These are phyloP conservation scores for Aspergillus sp. DNA, from an alignment of 2,329 filamentous ascomycete genomes.

Conservation along the genomic window DNA sequence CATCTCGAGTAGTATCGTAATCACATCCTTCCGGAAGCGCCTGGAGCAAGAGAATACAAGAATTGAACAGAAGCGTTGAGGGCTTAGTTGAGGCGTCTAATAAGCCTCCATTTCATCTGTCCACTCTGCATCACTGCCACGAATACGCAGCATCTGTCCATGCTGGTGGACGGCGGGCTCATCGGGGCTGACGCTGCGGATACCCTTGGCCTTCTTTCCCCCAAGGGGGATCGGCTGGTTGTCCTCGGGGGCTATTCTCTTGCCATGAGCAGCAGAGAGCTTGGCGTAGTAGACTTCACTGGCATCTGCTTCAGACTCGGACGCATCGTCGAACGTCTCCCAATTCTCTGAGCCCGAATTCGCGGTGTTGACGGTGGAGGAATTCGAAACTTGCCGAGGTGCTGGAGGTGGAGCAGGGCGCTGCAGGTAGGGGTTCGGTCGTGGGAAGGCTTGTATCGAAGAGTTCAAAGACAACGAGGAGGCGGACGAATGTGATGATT, in stretches of 20 bases:
- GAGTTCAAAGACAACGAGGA: slow-evolving; percentile 37
- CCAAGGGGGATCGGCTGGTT: slow-evolving; percentile 24
- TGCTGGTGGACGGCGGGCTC: slow-evolving; percentile 36
- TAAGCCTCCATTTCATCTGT: slow-evolving; percentile 50
- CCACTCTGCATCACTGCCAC: slow-evolving; percentile 54
- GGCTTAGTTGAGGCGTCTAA: slow-evolving; percentile 19
- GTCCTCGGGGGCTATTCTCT: slow-evolving; percentile 54
- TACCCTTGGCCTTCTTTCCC: slow-evolving; percentile 45
- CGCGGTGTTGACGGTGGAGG: slow-evolving; percentile 62
- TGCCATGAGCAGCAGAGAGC: slow-evolving; percentile 65
- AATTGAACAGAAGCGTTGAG: slow-evolving; percentile 1
- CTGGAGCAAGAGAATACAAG: slow-evolving; percentile 10
- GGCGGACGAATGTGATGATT: slow-evolving; percentile 42
- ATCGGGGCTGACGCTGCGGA: slow-evolving; percentile 46
- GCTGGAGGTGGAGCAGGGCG: slow-evolving; percentile 37
- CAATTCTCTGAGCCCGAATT: slow-evolving; percentile 90
- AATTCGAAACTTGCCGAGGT: slow-evolving; percentile 68
- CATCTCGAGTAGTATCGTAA: slow-evolving; percentile 19
- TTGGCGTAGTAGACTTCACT: slow-evolving; percentile 79
- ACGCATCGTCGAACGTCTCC: slow-evolving; percentile 91
- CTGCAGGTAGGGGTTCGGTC: slow-evolving; percentile 34
- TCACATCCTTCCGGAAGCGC: slow-evolving; percentile 18
- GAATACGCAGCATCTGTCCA: slow-evolving; percentile 42
- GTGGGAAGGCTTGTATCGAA: slow-evolving; percentile 29
- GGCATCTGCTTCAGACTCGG: slow-evolving; percentile 69